A percentile compares a stretch with the other conserved stretches of the same genome.
These are phyloP conservation scores for Neurospora sp. DNA, from an alignment of 495 filamentous ascomycete genomes.

Conservation along the genomic window DNA sequence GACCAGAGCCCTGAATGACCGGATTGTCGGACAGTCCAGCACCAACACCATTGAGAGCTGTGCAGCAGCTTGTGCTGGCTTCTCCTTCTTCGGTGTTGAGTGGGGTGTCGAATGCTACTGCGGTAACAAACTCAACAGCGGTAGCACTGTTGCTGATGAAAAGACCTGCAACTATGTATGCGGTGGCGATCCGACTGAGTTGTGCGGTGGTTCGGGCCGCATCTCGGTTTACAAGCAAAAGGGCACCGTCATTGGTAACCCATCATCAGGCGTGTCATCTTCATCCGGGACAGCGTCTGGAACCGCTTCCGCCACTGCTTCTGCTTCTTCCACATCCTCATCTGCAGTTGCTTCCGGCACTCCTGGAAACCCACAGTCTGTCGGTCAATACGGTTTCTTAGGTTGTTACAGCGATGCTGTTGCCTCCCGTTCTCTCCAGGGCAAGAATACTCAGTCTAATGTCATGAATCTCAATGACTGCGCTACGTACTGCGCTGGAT, in stretches of 20 bases:
- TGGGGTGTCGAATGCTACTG: constrained; percentile 14
- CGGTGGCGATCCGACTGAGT: constrained; percentile 4
- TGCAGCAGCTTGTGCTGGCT: constrained; percentile 11
- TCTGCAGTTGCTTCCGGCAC: constrained; percentile 5
- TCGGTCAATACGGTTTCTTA: constrained; percentile 19
- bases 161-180: constrained; percentile 5
- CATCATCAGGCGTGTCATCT: not conserved
- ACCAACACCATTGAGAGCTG: constrained; percentile 26
- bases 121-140: constrained; percentile 1
- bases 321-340: constrained; percentile 20
- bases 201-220: constrained; percentile 5
- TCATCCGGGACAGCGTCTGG: not conserved
- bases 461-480: constrained; percentile 27
- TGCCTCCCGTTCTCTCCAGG: constrained; percentile 12
- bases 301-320: constrained; percentile 11
- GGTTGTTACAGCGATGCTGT: constrained; percentile 29
- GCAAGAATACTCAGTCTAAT: constrained; percentile 3
- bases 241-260: constrained; percentile 3
- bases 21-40: constrained; percentile 6
- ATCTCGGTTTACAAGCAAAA: constrained; percentile 6
- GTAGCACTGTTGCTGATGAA: not conserved
- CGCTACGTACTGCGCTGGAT: constrained; percentile 21
- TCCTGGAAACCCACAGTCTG: constrained; percentile 15
- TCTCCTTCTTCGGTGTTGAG: constrained; percentile 12
- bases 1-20: constrained; percentile 10